Conservation (phyloP, 1,284 basidiomycete species). For the Entoloma clypeatum region DNA sequence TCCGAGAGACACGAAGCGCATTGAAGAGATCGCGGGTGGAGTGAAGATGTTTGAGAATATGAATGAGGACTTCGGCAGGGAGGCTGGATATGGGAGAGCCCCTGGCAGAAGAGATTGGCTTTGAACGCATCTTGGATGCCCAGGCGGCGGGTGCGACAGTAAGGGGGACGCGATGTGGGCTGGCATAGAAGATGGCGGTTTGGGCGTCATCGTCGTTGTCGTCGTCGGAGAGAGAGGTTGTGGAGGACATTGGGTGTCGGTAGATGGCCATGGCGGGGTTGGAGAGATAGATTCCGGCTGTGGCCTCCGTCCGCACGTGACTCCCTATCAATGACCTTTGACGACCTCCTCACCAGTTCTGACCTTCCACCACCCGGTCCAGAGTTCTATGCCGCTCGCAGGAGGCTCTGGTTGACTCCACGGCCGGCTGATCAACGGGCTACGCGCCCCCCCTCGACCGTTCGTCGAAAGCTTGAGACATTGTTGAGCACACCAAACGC, state of each 20-base stretch:
- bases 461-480: slow-evolving; percentile 49
- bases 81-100: slow-evolving; percentile 55
- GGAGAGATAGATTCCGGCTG: slow-evolving; percentile 13
- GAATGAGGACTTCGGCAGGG: slow-evolving; percentile 90
- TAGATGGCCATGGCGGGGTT: slow-evolving; percentile 43
- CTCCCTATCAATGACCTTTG: slow-evolving; percentile 29
- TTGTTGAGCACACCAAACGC: slow-evolving; percentile 47
- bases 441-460: slow-evolving; percentile 29
- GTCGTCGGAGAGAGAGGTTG: slow-evolving; percentile 54
- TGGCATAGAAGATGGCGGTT: slow-evolving; percentile 48
- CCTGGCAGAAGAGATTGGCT: slow-evolving; percentile 22
- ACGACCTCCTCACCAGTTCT: slow-evolving; percentile 35
- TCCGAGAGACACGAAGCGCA: slow-evolving; percentile 79
- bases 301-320: slow-evolving; percentile 1
- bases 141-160: slow-evolving; percentile 62
- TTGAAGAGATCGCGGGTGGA: slow-evolving; percentile 71
- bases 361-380: slow-evolving; percentile 60
- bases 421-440: slow-evolving; percentile 19
- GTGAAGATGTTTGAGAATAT: slow-evolving; percentile 86
- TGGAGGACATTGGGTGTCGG: slow-evolving; percentile 54
- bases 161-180: slow-evolving; percentile 30
- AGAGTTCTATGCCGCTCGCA: slow-evolving; percentile 55
- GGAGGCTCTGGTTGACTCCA: slow-evolving; percentile 55
- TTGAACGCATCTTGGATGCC: slow-evolving; percentile 41
- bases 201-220: slow-evolving; percentile 62